Evolutionary conservation across 805 yeast species (phyloP).

Genomic region (Starmerella floris): DNA sequence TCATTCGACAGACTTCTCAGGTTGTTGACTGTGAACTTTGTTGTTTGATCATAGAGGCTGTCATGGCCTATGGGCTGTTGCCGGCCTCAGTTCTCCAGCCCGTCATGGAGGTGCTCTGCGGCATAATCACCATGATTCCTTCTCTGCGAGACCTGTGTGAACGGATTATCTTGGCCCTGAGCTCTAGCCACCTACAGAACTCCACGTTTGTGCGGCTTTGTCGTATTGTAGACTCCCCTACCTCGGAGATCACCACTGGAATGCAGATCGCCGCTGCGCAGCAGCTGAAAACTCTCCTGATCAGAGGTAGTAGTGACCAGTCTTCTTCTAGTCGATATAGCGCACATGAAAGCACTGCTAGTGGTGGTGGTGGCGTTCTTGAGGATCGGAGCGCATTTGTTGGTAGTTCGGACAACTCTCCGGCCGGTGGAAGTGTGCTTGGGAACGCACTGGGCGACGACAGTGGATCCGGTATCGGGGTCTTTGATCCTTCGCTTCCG

Average conservation of each 20-base stretch:
- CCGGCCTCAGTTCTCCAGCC: conserved; percentile 32
- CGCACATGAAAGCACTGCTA: background rate
- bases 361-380: background rate
- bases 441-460: background rate
- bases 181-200: conserved; percentile 30
- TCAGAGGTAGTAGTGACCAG: background rate
- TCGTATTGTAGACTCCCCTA: conserved; percentile 22
- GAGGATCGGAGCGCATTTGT: background rate
- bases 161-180: conserved; percentile 32
- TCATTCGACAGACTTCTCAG: conserved; percentile 33
- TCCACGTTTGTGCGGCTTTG: conserved; percentile 26
- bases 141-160: conserved; percentile 29
- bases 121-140: conserved; percentile 30
- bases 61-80: conserved; percentile 35
- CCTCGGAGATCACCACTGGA: conserved; percentile 23
- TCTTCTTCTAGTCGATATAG: background rate
- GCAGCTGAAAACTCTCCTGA: conserved; percentile 24
- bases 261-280: conserved; percentile 29
- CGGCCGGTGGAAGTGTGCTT: background rate
- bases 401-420: background rate
- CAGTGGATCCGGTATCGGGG: background rate
- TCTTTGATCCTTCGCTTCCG: background rate
- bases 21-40: conserved; percentile 29
- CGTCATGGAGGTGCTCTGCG: conserved; percentile 36
- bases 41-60: conserved; percentile 33